phyloP scores from a whole-genome alignment of 2,329 filamentous ascomycete species.

The Ophiostoma piceae region DNA sequence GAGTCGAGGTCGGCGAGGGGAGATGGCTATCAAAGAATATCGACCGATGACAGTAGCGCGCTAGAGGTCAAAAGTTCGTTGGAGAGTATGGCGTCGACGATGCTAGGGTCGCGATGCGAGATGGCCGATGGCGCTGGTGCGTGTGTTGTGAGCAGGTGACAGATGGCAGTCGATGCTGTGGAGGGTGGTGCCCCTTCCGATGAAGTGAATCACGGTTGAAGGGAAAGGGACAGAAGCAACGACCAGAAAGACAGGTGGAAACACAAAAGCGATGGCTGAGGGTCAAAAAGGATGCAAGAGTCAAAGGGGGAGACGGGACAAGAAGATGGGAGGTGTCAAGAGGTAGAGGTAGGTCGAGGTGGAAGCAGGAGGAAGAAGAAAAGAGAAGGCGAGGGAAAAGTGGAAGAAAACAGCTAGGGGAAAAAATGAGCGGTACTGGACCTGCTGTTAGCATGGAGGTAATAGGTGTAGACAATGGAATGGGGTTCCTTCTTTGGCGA shows the following conservation, averaged over 20 bases:
- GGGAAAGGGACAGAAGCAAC: neutral
- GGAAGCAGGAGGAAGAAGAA: conserved; percentile 15
- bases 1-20: neutral
- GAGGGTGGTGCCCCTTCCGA: conserved; percentile 5
- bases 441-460: neutral
- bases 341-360: neutral
- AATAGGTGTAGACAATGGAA: conserved; percentile 6
- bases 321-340: neutral
- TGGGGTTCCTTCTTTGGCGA: conserved; percentile 22
- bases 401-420: conserved; percentile 14
- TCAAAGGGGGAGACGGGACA: neutral
- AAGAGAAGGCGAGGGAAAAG: conserved; percentile 20
- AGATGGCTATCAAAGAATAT: neutral
- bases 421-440: conserved; percentile 15
- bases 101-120: neutral
- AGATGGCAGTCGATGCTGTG: neutral
- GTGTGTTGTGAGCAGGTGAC: neutral
- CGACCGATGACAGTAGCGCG: neutral
- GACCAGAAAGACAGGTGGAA: neutral
- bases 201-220: conserved; percentile 11
- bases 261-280: conserved; percentile 4
- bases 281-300: neutral
- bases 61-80: neutral
- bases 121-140: neutral
- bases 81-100: neutral